Evolutionary conservation across 495 filamentous ascomycete species (phyloP).

Genomic region (Articulospora tetracladia): DNA sequence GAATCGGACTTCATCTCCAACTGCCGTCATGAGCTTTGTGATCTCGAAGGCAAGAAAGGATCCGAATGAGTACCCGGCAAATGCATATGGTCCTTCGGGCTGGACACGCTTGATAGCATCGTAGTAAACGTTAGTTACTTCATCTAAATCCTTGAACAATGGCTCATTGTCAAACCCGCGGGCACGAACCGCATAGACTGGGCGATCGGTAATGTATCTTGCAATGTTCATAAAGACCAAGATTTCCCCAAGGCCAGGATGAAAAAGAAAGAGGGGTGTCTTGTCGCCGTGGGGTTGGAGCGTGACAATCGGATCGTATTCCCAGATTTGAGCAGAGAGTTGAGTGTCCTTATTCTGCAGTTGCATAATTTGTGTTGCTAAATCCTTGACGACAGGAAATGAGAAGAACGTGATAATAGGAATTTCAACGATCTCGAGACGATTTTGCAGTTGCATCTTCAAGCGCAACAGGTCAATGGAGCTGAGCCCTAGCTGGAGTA

Average conservation of each 20-base stretch:
- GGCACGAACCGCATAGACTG: slow-evolving; percentile 50
- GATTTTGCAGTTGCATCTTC: slow-evolving; percentile 20
- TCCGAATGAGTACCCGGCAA: slow-evolving; percentile 55
- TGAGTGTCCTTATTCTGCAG: neutral
- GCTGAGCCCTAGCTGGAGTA: slow-evolving; percentile 41
- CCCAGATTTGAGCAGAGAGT: neutral
- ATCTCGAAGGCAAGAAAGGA: slow-evolving; percentile 52
- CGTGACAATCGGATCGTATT: slow-evolving; percentile 45
- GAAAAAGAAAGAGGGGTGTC: slow-evolving; percentile 52
- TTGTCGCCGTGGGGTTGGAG: slow-evolving; percentile 33
- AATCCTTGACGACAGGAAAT: slow-evolving; percentile 32
- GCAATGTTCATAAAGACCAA: slow-evolving; percentile 52
- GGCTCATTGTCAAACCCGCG: slow-evolving; percentile 31
- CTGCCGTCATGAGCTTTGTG: slow-evolving; percentile 39
- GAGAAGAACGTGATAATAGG: slow-evolving; percentile 37
- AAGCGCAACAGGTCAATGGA: slow-evolving; percentile 42
- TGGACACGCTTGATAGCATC: slow-evolving; percentile 40
- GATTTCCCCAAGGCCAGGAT: slow-evolving; percentile 54
- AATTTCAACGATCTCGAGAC: slow-evolving; percentile 18
- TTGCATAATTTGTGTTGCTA: slow-evolving; percentile 29
- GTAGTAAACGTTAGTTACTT: slow-evolving; percentile 35
- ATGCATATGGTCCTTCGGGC: slow-evolving; percentile 50
- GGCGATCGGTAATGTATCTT: slow-evolving; percentile 42
- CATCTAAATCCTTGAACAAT: slow-evolving; percentile 9
- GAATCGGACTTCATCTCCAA: slow-evolving; percentile 30